Conservation (phyloP, 352 stramenopile genomes). For the Thraustochytrium sp. region DNA sequence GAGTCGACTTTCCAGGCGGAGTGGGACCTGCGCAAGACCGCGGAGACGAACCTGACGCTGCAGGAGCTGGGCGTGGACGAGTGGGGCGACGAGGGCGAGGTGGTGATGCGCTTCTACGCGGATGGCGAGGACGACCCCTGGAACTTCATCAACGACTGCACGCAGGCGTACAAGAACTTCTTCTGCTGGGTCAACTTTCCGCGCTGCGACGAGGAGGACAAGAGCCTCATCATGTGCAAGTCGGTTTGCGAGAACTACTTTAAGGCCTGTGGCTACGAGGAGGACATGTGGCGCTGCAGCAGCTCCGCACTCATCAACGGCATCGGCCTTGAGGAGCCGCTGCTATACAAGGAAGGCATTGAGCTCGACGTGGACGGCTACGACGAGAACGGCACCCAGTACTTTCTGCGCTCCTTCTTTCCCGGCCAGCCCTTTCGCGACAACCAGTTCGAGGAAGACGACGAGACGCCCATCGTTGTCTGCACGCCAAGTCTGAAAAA, state of each 20-base stretch:
- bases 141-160: conserved; percentile 57
- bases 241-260: conserved; percentile 84
- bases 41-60: conserved; percentile 51
- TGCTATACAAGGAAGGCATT: conserved; percentile 18
- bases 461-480: conserved; percentile 60
- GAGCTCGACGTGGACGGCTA: conserved; percentile 35
- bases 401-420: conserved; percentile 70
- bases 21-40: conserved; percentile 47
- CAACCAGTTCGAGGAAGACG: conserved; percentile 64
- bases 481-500: conserved; percentile 75
- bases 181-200: conserved; percentile 85
- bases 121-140: conserved; percentile 59
- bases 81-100: conserved; percentile 59
- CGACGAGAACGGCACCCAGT: conserved; percentile 59
- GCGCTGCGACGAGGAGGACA: conserved; percentile 70
- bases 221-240: conserved; percentile 70
- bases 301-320: conserved; percentile 67
- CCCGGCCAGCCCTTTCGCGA: conserved; percentile 69
- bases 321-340: conserved; percentile 54
- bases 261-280: conserved; percentile 67
- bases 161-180: conserved; percentile 79
- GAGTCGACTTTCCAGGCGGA: conserved; percentile 37
- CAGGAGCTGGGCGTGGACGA: conserved; percentile 57
- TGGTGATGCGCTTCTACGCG: conserved; percentile 64
- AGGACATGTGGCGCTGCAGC: conserved; percentile 76